These are phyloP conservation scores for Aspergillus puulaauensis DNA, from an alignment of 2,329 filamentous ascomycete species.

Conservation along the genomic window DNA sequence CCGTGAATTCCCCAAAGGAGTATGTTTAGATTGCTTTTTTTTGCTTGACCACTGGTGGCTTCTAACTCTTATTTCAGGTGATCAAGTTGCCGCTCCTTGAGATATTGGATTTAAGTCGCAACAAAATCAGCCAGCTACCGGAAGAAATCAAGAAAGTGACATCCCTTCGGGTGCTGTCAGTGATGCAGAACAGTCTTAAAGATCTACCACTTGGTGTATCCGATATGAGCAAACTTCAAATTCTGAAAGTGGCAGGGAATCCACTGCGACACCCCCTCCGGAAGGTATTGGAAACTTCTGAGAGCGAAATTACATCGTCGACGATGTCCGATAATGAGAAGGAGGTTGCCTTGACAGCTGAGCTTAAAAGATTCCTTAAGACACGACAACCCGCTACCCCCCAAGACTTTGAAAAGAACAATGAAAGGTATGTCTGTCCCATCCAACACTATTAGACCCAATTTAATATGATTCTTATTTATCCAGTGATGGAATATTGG, in stretches of 20 bases:
- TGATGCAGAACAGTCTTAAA: slow-evolving; percentile 83
- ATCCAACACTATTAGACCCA: not conserved
- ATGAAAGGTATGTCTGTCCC: slow-evolving; percentile 41
- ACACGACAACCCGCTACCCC: slow-evolving; percentile 42
- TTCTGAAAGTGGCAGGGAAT: slow-evolving; percentile 87
- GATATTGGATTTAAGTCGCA: slow-evolving; percentile 88
- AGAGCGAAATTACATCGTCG: slow-evolving; percentile 61
- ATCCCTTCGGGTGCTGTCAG: slow-evolving; percentile 83
- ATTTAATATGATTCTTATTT: slow-evolving; percentile 7
- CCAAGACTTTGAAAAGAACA: slow-evolving; percentile 47
- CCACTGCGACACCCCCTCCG: slow-evolving; percentile 77
- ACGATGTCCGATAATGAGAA: slow-evolving; percentile 59
- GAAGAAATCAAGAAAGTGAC: slow-evolving; percentile 76
- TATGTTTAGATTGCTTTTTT: slow-evolving; percentile 42
- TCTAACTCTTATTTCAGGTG: slow-evolving; percentile 56
- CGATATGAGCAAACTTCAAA: slow-evolving; percentile 85
- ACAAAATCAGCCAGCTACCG: slow-evolving; percentile 76
- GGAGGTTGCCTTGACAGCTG: slow-evolving; percentile 59
- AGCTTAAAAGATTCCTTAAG: slow-evolving; percentile 59
- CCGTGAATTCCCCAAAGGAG: slow-evolving; percentile 63
- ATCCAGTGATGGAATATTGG: slow-evolving; percentile 68
- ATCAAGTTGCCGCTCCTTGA: slow-evolving; percentile 84
- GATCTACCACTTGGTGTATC: slow-evolving; percentile 80
- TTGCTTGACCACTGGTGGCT: not conserved
- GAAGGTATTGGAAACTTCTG: slow-evolving; percentile 65